These are phyloP conservation scores for Zelonia costaricensis DNA, from an alignment of 208 protist species.

Conservation along the genomic window DNA sequence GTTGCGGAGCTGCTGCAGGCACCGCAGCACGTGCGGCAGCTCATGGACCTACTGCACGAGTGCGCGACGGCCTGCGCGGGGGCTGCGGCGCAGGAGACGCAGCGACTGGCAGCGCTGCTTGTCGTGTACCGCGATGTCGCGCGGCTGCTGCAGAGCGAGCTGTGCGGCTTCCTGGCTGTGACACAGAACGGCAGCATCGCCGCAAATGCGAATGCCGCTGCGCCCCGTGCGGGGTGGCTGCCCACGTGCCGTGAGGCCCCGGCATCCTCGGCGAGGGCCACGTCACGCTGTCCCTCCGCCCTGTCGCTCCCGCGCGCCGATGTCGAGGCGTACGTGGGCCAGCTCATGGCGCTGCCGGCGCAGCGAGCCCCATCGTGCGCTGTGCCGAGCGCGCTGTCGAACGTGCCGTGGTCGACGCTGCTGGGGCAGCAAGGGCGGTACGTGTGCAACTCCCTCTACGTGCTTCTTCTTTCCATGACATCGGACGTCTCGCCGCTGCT, in stretches of 20 bases:
- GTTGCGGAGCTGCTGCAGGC: conserved; percentile 10
- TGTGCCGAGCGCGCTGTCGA: conserved; percentile 40
- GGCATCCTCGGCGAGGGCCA: neutral
- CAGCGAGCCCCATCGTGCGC: conserved; percentile 30
- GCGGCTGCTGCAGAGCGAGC: conserved; percentile 55
- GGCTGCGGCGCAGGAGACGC: conserved; percentile 9
- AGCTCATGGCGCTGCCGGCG: conserved; percentile 20
- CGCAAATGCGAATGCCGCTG: neutral
- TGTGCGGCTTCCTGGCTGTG: conserved; percentile 43
- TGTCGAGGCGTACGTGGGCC: conserved; percentile 15
- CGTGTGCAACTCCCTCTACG: conserved; percentile 63
- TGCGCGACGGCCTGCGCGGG: neutral
- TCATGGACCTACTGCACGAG: conserved; percentile 14
- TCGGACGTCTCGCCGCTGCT: neutral
- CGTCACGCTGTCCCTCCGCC: conserved; percentile 14
- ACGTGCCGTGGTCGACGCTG: conserved; percentile 50
- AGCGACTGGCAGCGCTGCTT: conserved; percentile 38
- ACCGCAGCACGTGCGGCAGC: conserved; percentile 10
- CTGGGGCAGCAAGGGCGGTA: conserved; percentile 60
- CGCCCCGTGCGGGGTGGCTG: neutral
- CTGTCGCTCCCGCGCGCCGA: conserved; percentile 1
- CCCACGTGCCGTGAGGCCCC: conserved; percentile 14
- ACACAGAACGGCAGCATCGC: neutral
- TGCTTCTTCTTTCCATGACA: conserved; percentile 28
- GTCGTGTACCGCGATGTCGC: conserved; percentile 52